These are phyloP conservation scores for Rhizoclosmatium sp. DNA, from an alignment of 192 early-diverging fungal species.

Conservation along the genomic window DNA sequence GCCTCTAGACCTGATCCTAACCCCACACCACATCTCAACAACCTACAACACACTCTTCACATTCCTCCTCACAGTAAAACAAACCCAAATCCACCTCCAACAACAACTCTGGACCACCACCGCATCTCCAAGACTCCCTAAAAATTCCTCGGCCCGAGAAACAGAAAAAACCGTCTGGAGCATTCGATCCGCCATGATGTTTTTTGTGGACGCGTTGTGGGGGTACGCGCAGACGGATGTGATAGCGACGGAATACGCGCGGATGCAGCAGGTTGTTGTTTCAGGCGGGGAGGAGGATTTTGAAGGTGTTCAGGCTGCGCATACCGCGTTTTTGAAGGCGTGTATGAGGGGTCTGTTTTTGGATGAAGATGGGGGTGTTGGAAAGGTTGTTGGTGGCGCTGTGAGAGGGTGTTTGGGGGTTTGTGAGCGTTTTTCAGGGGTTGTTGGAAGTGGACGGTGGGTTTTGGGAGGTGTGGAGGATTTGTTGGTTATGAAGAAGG, in stretches of 20 bases:
- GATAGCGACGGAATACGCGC: constrained; percentile 40
- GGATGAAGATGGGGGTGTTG: constrained; percentile 4
- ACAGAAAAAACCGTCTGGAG: constrained; percentile 49
- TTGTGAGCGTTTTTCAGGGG: constrained; percentile 22
- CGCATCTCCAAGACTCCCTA: constrained; percentile 11
- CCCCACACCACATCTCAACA: constrained; percentile 27
- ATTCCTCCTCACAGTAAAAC: constrained; percentile 67
- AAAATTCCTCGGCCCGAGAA: constrained; percentile 41
- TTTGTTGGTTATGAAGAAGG: not conserved
- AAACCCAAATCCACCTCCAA: constrained; percentile 63
- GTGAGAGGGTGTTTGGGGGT: constrained; percentile 1
- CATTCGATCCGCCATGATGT: constrained; percentile 67
- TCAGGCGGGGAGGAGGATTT: constrained; percentile 1
- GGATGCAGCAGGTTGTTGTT: constrained; percentile 4
- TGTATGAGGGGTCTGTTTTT: constrained; percentile 46
- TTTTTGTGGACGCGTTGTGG: constrained; percentile 77
- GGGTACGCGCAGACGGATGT: constrained; percentile 68
- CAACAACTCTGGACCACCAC: constrained; percentile 45
- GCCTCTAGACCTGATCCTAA: constrained; percentile 77
- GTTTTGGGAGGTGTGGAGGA: not conserved
- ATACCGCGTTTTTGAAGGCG: constrained; percentile 34
- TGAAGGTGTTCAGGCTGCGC: constrained; percentile 41
- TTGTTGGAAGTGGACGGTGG: constrained; percentile 8
- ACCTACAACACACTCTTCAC: constrained; percentile 69
- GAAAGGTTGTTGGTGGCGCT: not conserved